Conservation (phyloP, 805 yeast species). For the Yamadazyma olivae region DNA sequence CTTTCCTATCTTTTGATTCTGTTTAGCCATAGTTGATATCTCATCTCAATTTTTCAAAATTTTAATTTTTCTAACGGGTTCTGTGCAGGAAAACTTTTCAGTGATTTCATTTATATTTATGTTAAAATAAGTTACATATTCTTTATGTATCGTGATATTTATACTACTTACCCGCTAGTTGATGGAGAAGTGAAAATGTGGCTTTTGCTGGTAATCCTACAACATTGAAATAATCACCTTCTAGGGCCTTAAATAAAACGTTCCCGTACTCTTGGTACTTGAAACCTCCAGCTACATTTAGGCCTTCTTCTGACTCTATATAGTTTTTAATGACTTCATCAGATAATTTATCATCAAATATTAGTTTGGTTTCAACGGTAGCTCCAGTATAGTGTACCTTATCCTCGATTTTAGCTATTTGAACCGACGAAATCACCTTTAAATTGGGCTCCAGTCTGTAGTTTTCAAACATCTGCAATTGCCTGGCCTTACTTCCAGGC, state of each 20-base stretch:
- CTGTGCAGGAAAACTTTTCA: constrained; percentile 1
- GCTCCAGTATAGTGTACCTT: constrained; percentile 7
- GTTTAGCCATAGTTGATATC: constrained; percentile 13
- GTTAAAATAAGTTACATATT: too few relatives aligned
- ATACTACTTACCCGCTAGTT: too few relatives aligned
- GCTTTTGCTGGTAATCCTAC: constrained; percentile 78
- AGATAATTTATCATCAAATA: constrained; percentile 41
- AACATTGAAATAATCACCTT: constrained; percentile 83
- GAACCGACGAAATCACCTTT: constrained; percentile 34
- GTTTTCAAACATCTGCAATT: constrained; percentile 24
- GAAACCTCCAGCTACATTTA: constrained; percentile 89
- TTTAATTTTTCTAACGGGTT: not conserved
- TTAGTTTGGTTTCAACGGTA: constrained; percentile 41
- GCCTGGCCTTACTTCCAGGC: constrained; percentile 45
- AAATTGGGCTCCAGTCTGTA: constrained; percentile 20
- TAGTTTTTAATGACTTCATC: constrained; percentile 60
- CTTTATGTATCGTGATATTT: too few relatives aligned
- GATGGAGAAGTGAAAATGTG: not conserved
- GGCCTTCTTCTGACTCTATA: constrained; percentile 69
- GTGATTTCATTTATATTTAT: too few relatives aligned
- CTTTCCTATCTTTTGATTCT: not conserved
- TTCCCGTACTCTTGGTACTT: constrained; percentile 76
- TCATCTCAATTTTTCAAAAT: constrained; percentile 9
- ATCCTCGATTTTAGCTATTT: constrained; percentile 16
- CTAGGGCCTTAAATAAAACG: constrained; percentile 54